Base-by-base conservation (phyloP, 805 yeast genomes). In the Lipomyces starkeyi region DNA sequence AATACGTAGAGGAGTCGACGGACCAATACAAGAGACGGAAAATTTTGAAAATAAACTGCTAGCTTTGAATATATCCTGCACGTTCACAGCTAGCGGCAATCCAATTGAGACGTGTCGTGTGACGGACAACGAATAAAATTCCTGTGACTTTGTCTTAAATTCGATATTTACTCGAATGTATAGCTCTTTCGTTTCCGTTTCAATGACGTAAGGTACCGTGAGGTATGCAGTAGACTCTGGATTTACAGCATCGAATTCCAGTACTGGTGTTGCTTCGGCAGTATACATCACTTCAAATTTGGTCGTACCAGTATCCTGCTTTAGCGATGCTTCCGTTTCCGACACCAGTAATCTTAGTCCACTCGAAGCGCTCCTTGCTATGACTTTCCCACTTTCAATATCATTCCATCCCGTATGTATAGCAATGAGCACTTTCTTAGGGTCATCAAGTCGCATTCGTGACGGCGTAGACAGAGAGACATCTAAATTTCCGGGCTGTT, bases 61-160 rank as follows among this genome's bases (percentile, higher is more conserved):
- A 2, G 84, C 76, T 70, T 86, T 85, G 80, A 90, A 91, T 11
- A 88, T 86, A 76, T 91, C 97, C 73, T 90, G 94, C 1, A 91
- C 96, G 2, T 91, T 87, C 0, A 91, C 95, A 0, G 92, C 88
- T 7, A 91, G 79, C 4, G 85, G 81, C 52, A 91, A 79, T 0
- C 85, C 78, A 20, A 68, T 59, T 13, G 70, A 61, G n/a, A 61
- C 57, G 29, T 58, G 61, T 11, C 65, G 66, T 6, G 64, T 20
- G 7, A 57, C 69, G 5, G 70, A 62, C 71, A 60, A 75, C 22
- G 61, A 75, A 71, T 61, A 74, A 70, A 37, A 71, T 66, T 67
- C 73, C 3, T 63, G 72, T 14, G 66, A 69, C 29, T 68, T 62
- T 66, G 74, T 64, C 57, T 76, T 63, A 62, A 76, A 37, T 55